These are phyloP conservation scores for Malbranchea cinnamomea DNA, from an alignment of 2,329 filamentous ascomycete species.

Conservation along the genomic window DNA sequence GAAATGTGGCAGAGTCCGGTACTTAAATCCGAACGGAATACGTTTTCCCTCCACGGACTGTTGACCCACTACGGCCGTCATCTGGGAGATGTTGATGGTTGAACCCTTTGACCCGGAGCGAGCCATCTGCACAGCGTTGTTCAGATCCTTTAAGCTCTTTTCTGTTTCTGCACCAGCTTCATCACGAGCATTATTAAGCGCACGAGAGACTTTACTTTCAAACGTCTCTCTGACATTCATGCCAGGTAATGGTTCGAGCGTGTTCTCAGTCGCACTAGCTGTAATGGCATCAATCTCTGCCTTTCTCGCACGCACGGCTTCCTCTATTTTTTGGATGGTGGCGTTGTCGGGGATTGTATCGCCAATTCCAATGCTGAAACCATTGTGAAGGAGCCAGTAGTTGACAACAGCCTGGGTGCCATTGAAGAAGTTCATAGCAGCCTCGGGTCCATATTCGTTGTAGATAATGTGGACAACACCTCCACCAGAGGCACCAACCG, in stretches of 20 bases:
- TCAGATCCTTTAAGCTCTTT: slow-evolving; percentile 82
- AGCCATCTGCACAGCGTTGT: slow-evolving; percentile 95
- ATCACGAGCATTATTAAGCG: slow-evolving; percentile 89
- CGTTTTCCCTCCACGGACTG: slow-evolving; percentile 97
- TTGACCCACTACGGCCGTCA: slow-evolving; percentile 95
- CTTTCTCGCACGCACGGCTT: slow-evolving; percentile 70
- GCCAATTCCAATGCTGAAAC: slow-evolving; percentile 95
- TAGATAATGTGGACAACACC: slow-evolving; percentile 93
- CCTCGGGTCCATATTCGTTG: slow-evolving; percentile 79
- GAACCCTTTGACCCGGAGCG: slow-evolving; percentile 96
- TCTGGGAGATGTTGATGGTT: slow-evolving; percentile 98
- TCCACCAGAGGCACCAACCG: slow-evolving; percentile 73
- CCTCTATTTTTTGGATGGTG: slow-evolving; percentile 74
- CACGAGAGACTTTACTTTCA: slow-evolving; percentile 90
- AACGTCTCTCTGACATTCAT: slow-evolving; percentile 99
- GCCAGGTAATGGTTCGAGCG: slow-evolving; percentile 83
- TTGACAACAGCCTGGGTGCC: slow-evolving; percentile 88
- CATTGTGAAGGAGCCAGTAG: slow-evolving; percentile 93
- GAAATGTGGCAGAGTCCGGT: slow-evolving; percentile 90
- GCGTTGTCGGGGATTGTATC: slow-evolving; percentile 84
- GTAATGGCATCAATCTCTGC: slow-evolving; percentile 63
- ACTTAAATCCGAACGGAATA: slow-evolving; percentile 98
- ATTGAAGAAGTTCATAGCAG: slow-evolving; percentile 90
- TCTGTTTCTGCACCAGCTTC: slow-evolving; percentile 86
- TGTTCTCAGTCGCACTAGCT: slow-evolving; percentile 63